These are phyloP conservation scores for Termitomyces sp. DNA, from an alignment of 768 basidiomycete species.

Conservation along the genomic window DNA sequence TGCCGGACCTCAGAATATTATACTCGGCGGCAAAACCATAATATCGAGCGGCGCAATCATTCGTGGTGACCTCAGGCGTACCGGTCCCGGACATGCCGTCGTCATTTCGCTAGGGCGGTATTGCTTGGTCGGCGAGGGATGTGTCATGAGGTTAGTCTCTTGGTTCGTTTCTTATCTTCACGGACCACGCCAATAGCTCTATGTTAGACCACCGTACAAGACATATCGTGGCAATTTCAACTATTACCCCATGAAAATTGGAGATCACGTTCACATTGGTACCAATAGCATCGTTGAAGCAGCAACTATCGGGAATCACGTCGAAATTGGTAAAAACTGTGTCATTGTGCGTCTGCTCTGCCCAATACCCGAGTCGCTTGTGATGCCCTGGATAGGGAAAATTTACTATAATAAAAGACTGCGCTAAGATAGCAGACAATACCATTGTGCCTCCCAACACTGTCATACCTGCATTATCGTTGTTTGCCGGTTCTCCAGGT, in stretches of 20 bases:
- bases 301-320: constrained; percentile 89
- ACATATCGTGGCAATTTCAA: constrained; percentile 91
- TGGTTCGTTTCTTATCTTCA: background rate
- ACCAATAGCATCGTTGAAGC: constrained; percentile 89
- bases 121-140: constrained; percentile 86
- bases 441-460: constrained; percentile 90
- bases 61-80: constrained; percentile 87
- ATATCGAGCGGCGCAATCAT: constrained; percentile 89
- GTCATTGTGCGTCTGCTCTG: constrained; percentile 66
- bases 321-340: constrained; percentile 94
- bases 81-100: constrained; percentile 89
- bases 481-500: constrained; percentile 92
- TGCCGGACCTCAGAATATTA: constrained; percentile 93
- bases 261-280: constrained; percentile 93
- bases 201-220: constrained; percentile 75
- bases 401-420: constrained; percentile 96
- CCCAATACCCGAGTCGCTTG: background rate
- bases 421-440: constrained; percentile 85
- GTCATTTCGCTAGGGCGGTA: constrained; percentile 93
- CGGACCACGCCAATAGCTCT: background rate
- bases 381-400: constrained; percentile 62
- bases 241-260: constrained; percentile 97
- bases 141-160: constrained; percentile 71
- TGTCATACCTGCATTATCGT: constrained; percentile 83
- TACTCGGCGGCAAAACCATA: constrained; percentile 95